A percentile compares a stretch with the other conserved stretches of the same genome.
These are phyloP conservation scores for Leccinum pachyderme DNA, from an alignment of 1,284 basidiomycete species.

Conservation along the genomic window DNA sequence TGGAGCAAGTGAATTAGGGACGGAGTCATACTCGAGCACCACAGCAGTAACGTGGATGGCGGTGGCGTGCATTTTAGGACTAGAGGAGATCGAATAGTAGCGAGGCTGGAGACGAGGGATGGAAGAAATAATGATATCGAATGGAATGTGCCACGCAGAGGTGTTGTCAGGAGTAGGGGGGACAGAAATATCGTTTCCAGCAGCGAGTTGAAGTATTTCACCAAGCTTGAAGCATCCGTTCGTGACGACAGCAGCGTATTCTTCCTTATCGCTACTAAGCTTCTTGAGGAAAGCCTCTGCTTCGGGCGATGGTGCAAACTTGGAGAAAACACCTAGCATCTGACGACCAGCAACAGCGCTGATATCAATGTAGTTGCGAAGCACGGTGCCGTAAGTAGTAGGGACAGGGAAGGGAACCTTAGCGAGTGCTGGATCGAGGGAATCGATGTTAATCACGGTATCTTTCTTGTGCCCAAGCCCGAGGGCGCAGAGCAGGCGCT, in stretches of 20 bases:
- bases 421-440: conserved; percentile 94
- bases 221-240: conserved; percentile 87
- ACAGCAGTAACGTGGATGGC: conserved; percentile 95
- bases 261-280: conserved; percentile 85
- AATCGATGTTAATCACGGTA: conserved; percentile 87
- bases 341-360: conserved; percentile 92
- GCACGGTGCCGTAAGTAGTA: conserved; percentile 91
- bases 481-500: conserved; percentile 83
- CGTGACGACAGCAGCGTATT: conserved; percentile 74
- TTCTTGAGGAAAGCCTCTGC: conserved; percentile 75
- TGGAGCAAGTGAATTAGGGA: conserved; percentile 48
- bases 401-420: conserved; percentile 99
- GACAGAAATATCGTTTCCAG: conserved; percentile 69
- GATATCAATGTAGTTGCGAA: conserved; percentile 97
- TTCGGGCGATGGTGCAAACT: conserved; percentile 83
- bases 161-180: conserved; percentile 66
- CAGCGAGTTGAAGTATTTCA: conserved; percentile 87
- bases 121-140: conserved; percentile 93
- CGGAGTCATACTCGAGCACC: conserved; percentile 86
- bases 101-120: conserved; percentile 93
- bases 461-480: conserved; percentile 81
- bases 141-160: conserved; percentile 90
- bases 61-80: conserved; percentile 86
- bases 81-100: conserved; percentile 98
- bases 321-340: conserved; percentile 82